These are phyloP conservation scores for Acrodontium crateriforme DNA, from an alignment of 2,329 filamentous ascomycete genomes.

Conservation along the genomic window DNA sequence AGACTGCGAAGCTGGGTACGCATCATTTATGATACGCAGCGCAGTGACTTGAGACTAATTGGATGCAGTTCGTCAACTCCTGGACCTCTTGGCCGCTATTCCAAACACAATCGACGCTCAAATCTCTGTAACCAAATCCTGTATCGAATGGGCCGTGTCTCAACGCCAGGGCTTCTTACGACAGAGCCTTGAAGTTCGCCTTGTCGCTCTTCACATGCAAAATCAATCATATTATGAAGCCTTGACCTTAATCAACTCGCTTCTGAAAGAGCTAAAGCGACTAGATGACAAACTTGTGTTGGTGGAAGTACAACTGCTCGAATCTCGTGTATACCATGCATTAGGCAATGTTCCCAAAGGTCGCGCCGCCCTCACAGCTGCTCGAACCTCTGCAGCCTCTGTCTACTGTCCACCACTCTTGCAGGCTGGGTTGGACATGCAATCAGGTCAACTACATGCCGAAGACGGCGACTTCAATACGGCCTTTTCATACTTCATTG, in stretches of 20 bases:
- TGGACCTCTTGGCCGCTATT: slow-evolving; percentile 88
- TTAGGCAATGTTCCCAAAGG: slow-evolving; percentile 94
- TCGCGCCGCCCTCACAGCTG: slow-evolving; percentile 83
- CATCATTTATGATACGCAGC: no score
- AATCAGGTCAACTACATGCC: slow-evolving; percentile 95
- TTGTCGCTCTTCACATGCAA: slow-evolving; percentile 88
- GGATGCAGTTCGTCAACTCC: slow-evolving; percentile 64
- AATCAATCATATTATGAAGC: slow-evolving; percentile 97
- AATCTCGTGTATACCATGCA: slow-evolving; percentile 94
- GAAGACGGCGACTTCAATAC: slow-evolving; percentile 99
- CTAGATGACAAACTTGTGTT: slow-evolving; percentile 96
- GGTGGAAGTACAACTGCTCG: slow-evolving; percentile 92
- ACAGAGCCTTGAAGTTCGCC: slow-evolving; percentile 92
- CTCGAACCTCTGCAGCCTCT: slow-evolving; percentile 85
- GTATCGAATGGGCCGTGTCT: slow-evolving; percentile 96
- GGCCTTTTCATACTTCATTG: slow-evolving; percentile 97
- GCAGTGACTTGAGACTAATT: not conserved
- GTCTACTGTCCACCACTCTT: slow-evolving; percentile 93
- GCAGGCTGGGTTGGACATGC: slow-evolving; percentile 96
- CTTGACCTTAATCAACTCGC: slow-evolving; percentile 87
- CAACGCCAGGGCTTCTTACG: slow-evolving; percentile 92
- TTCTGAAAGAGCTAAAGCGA: slow-evolving; percentile 92
- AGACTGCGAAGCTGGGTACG: slow-evolving; percentile 94
- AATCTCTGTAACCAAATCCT: slow-evolving; percentile 91
- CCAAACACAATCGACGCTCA: slow-evolving; percentile 91